These are phyloP conservation scores for Arachis hypogaea DNA, from an alignment of 306 rosid species.

Conservation along the genomic window DNA sequence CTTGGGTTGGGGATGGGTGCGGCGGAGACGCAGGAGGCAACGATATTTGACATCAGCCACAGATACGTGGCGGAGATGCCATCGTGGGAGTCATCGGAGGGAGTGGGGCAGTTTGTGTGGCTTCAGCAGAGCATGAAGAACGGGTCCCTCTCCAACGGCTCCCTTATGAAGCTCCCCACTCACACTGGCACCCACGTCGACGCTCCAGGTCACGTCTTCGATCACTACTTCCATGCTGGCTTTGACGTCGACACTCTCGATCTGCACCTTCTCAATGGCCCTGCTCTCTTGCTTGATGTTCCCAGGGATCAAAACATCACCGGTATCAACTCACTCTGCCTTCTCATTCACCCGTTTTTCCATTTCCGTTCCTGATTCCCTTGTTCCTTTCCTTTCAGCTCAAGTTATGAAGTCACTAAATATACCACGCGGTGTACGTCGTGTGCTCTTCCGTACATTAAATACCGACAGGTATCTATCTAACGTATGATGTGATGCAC, in stretches of 20 bases:
- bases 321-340: slow-evolving; percentile 40
- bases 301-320: slow-evolving; percentile 70
- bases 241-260: slow-evolving; percentile 76
- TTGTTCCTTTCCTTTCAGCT: slow-evolving; percentile 46
- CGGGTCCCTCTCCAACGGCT: slow-evolving; percentile 62
- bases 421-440: slow-evolving; percentile 67
- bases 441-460: slow-evolving; percentile 72
- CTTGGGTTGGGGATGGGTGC: too few relatives aligned
- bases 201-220: slow-evolving; percentile 68
- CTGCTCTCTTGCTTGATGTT: slow-evolving; percentile 65
- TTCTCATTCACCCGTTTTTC: not conserved
- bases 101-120: slow-evolving; percentile 64
- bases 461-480: slow-evolving; percentile 62
- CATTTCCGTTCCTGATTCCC: not conserved
- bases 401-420: slow-evolving; percentile 66
- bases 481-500: too few relatives aligned
- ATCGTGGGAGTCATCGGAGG: slow-evolving; percentile 45
- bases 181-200: slow-evolving; percentile 83
- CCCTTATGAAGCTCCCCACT: slow-evolving; percentile 58
- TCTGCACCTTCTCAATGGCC: slow-evolving; percentile 69
- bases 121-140: slow-evolving; percentile 63
- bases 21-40: not conserved
- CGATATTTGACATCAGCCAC: slow-evolving; percentile 66
- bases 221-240: slow-evolving; percentile 71
- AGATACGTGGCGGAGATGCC: slow-evolving; percentile 54